phyloP scores from a whole-genome alignment of 2,329 filamentous ascomycete genomes.

The Colletotrichum limetticola region DNA sequence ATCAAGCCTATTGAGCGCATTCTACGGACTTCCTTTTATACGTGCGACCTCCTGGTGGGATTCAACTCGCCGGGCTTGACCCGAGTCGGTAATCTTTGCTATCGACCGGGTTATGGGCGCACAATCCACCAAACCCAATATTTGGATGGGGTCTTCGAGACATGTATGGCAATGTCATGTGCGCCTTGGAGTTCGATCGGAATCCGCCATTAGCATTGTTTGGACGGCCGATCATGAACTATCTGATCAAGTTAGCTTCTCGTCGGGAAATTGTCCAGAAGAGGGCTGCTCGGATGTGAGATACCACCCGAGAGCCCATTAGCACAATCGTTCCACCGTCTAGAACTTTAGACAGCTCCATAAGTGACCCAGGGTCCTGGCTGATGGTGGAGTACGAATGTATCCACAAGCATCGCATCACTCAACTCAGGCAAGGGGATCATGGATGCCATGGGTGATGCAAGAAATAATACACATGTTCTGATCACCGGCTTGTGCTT shows the following conservation, averaged over 20 bases:
- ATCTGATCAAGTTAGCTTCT: neutral
- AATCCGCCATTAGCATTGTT: neutral
- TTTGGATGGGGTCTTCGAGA: neutral
- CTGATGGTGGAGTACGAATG: neutral
- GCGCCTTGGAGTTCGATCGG: neutral
- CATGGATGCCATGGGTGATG: neutral
- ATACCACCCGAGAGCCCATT: neutral
- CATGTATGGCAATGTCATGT: neutral
- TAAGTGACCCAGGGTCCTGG: neutral
- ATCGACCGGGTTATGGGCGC: neutral
- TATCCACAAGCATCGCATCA: no score
- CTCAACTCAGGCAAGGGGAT: neutral
- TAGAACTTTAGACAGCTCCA: neutral
- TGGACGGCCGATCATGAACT: neutral
- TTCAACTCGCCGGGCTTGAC: neutral
- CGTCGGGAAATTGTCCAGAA: neutral
- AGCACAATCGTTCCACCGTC: neutral
- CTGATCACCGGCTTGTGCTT: neutral
- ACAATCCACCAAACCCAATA: neutral
- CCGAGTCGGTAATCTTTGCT: neutral
- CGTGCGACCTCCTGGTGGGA: neutral
- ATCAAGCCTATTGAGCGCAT: neutral
- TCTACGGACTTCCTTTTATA: neutral
- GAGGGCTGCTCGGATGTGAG: neutral
- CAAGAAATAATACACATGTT: neutral